Base-by-base conservation (phyloP, 495 filamentous ascomycete species). In the Usnea hakonensis region DNA sequence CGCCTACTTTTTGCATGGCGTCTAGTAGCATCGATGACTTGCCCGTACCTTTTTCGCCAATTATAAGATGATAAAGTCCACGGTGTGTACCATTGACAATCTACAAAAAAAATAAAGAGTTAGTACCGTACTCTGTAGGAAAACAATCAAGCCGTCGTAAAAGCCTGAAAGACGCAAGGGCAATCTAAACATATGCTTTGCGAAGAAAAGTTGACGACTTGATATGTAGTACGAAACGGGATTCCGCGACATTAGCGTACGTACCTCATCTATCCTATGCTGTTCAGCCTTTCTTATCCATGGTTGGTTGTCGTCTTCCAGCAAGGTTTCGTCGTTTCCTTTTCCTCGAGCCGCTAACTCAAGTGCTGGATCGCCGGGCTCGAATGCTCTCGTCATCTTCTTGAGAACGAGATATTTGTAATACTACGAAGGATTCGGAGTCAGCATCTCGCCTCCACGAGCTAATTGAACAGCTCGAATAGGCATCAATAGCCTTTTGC, bases 1-100 rank as follows among this genome's bases (percentile, higher is more conserved):
- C 94, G 63, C 91, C 82, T 46, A 92, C 84, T 72, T 93, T 91
- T 43, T 85, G 84, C 90, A 98, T 98, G 16, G 90, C 90, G 67
- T 95, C 88, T 41, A 98, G 79, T 11, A 98, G 75, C 94, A 98
- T 97, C 46, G 88, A 91, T 19, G 88, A 91, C 75, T 98, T 98
- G 3, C 94, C 94, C 2, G 90, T 95, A 19, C 94, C 94, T 75
- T 97, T 96, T 69, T 98, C 94, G 23, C 94, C 94, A 55, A 97
- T 85, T n/a, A 98, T 78, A 0, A 98, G 76, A 75, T 91, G 90
- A 70, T 98, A 98, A 68, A 92, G 90, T 13, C 94, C 94, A 2
- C 73, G 72, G 10, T 79, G 75, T 1, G 75, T 65, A 3, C 93
- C 94, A 50, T 80, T 71, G 23, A 98, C 81, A 64, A 98, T 95